Percentiles rank a stretch among this genome's conserved stretches.
These are phyloP conservation scores for Tillandsia fasciculata DNA, from an alignment of 176 grass and related monocot species.

Conservation along the genomic window DNA sequence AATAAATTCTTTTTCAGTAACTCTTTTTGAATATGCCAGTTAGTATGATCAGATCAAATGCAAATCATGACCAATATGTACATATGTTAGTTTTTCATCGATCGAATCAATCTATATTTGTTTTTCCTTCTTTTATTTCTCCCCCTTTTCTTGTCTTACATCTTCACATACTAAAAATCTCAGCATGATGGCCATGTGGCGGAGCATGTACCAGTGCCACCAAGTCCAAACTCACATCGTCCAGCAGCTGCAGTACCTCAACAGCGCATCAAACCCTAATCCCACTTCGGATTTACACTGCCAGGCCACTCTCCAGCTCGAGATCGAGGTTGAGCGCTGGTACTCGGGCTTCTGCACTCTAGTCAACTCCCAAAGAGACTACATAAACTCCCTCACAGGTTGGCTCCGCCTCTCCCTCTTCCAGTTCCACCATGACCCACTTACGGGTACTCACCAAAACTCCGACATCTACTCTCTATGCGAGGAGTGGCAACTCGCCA, in stretches of 20 bases:
- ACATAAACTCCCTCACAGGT: slow-evolving; percentile 74
- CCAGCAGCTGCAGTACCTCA: slow-evolving; percentile 83
- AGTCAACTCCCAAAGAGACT: slow-evolving; percentile 79
- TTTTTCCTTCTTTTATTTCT: neutral
- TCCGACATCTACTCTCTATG: slow-evolving; percentile 79
- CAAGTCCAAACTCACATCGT: slow-evolving; percentile 98
- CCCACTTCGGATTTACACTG: slow-evolving; percentile 70
- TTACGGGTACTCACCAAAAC: slow-evolving; percentile 37
- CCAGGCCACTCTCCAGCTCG: slow-evolving; percentile 77
- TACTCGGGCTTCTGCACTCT: slow-evolving; percentile 82
- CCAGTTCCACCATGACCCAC: slow-evolving; percentile 60
- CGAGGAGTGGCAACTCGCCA: slow-evolving; percentile 92
- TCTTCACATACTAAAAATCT: slow-evolving; percentile 2
- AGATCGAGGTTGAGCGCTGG: slow-evolving; percentile 87
- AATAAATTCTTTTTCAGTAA: too few species aligned
- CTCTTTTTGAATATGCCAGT: too few species aligned
- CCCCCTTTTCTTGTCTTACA: neutral
- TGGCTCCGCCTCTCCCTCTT: slow-evolving; percentile 95
- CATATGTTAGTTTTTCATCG: too few species aligned
- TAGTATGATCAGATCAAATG: too few species aligned
- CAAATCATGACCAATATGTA: too few species aligned
- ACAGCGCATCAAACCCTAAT: slow-evolving; percentile 45
- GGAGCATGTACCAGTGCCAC: slow-evolving; percentile 98
- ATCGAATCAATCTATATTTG: neutral
- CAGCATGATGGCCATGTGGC: slow-evolving; percentile 98